Base-by-base conservation (phyloP, 1,284 basidiomycete species). In the Cystobasidium sp. region DNA sequence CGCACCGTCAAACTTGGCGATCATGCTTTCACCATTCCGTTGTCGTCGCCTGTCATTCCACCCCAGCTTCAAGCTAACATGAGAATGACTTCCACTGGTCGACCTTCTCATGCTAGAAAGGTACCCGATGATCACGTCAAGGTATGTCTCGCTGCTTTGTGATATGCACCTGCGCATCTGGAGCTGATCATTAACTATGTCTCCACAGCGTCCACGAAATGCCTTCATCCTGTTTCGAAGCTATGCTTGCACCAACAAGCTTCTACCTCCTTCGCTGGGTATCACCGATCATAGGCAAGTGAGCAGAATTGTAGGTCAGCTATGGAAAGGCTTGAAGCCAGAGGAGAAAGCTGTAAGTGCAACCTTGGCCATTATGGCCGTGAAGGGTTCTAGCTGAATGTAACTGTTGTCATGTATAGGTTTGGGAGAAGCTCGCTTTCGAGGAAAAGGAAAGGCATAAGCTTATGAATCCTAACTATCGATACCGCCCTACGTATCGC, bases 141-240 rank as follows among this genome's bases (percentile, higher is more conserved):
- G 52, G 66, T 68, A n/a, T 10, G 66, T 58, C 55, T 8, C 24
- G 37, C 37, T 75, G 73, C 3, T 66, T 77, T 0, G 22, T 55
- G 52, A 44, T 72, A 46, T 52, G 31, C n/a, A n/a, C n/a, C n/a
- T n/a, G n/a, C n/a, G n/a, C n/a, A n/a, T n/a, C n/a, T n/a, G n/a
- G n/a, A n/a, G n/a, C n/a, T n/a, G n/a, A n/a, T n/a, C n/a, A n/a
- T n/a, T n/a, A n/a, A n/a, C n/a, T 69, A 76, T 2, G 9, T 49
- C 9, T 44, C 92, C 95, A 81, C 93, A 94, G 61, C 88, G 94
- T 44, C 94, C 94, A 0, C 90, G 93, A 43, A 97, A 97, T 83
- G 93, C 94, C 61, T 97, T 96, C 84, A 96, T 97, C 79, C 88
- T 97, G 81, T 97, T 94, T 84, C 88, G 94, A 75, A 92, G 91